Conservation (phyloP, 805 yeast genomes). For the Cyberlindnera mississippiensis region DNA sequence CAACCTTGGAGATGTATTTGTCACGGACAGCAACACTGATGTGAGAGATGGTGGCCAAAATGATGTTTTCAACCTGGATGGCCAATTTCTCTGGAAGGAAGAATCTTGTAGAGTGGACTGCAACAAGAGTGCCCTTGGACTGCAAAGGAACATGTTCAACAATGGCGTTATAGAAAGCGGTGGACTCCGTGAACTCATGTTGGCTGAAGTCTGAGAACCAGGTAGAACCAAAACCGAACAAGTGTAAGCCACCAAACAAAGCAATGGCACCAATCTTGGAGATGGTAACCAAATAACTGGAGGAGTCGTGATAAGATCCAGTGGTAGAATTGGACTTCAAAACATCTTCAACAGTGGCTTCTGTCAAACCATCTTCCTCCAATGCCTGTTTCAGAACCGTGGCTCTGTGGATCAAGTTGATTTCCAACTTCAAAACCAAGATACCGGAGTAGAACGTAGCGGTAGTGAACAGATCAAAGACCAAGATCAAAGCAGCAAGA, state of each 20-base stretch:
- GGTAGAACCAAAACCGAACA: conserved; percentile 64
- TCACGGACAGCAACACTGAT: conserved; percentile 73
- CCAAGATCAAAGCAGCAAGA: conserved; percentile 63
- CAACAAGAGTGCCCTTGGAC: conserved; percentile 47
- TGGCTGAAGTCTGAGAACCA: conserved; percentile 57
- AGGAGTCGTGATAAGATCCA: conserved; percentile 29
- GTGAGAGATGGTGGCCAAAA: conserved; percentile 47
- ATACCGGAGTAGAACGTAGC: conserved; percentile 82
- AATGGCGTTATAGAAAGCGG: conserved; percentile 25
- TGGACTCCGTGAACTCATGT: conserved; percentile 19
- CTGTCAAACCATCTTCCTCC: conserved; percentile 89
- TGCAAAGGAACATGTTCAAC: conserved; percentile 34
- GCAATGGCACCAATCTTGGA: conserved; percentile 59
- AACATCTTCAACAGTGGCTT: conserved; percentile 69
- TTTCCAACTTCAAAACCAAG: conserved; percentile 83
- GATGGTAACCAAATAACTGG: conserved; percentile 44
- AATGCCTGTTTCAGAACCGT: conserved; percentile 72
- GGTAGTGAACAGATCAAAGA: conserved; percentile 67
- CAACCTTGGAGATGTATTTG: conserved; percentile 70
- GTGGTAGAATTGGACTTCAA: conserved; percentile 28
- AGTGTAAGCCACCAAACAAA: conserved; percentile 58
- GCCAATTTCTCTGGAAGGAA: conserved; percentile 55
- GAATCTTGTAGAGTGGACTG: conserved; percentile 52
- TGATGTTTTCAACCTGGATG: conserved; percentile 58
- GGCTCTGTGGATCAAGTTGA: conserved; percentile 78